Evolutionary conservation across 139 green algal species (phyloP).

Genomic region (Ettlia oleoabundans): DNA sequence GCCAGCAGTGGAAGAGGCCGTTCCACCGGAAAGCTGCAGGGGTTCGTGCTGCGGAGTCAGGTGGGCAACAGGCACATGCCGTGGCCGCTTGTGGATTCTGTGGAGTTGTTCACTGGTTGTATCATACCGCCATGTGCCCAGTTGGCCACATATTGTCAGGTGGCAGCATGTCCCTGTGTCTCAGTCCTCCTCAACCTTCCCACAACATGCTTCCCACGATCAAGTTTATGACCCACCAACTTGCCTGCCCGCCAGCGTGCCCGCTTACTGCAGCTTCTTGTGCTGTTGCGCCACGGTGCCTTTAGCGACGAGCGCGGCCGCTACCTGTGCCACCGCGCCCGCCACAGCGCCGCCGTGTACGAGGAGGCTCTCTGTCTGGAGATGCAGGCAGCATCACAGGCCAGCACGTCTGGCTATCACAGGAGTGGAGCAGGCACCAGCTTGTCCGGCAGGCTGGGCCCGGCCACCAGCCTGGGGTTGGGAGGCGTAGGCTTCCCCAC

Average conservation of each 20-base stretch:
- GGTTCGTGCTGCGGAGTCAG: conserved; percentile 86
- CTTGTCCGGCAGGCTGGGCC: conserved; percentile 13
- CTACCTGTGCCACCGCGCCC: conserved; percentile 52
- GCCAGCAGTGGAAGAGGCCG: background rate
- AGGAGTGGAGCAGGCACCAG: background rate
- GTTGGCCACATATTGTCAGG: background rate
- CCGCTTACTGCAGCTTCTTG: background rate
- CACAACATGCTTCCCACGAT: background rate
- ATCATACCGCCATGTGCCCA: background rate
- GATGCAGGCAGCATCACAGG: conserved; percentile 27
- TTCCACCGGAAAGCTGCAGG: conserved; percentile 63
- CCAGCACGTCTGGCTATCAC: conserved; percentile 32
- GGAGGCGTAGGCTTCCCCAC: background rate
- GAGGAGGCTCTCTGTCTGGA: conserved; percentile 26
- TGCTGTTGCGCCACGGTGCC: conserved; percentile 42
- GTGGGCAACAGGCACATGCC: conserved; percentile 73
- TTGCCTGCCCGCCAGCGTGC: too few relatives aligned
- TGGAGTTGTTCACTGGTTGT: too few relatives aligned
- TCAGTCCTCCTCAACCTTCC: background rate
- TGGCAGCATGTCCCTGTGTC: too few relatives aligned
- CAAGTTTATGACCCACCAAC: background rate
- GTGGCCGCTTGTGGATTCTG: background rate
- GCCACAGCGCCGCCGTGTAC: background rate
- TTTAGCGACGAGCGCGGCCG: conserved; percentile 36
- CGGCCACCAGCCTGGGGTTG: conserved; percentile 15